phyloP scores from a whole-genome alignment of 1,284 basidiomycete species.

The Neonothopanus nambi region DNA sequence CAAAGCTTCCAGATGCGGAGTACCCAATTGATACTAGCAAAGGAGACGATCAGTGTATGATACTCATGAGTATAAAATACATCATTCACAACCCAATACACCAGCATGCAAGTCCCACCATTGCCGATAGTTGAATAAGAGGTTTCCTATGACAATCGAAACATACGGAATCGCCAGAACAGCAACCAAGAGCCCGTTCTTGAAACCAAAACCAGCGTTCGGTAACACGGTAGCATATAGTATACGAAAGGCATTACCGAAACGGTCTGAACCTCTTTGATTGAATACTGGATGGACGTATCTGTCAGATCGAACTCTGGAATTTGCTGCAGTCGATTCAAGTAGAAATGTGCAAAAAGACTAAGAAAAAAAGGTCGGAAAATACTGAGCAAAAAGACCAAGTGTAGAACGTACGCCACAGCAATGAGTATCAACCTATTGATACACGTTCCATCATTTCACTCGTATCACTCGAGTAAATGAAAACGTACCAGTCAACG shows the following conservation, averaged over 20 bases:
- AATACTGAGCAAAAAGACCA: not conserved
- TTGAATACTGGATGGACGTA: slow-evolving; percentile 21
- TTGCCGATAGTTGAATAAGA: slow-evolving; percentile 19
- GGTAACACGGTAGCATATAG: too few relatives aligned
- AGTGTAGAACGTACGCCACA: slow-evolving; percentile 3
- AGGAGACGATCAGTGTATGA: not conserved
- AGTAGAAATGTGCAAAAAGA: slow-evolving; percentile 18
- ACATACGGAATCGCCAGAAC: slow-evolving; percentile 21
- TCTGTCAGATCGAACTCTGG: slow-evolving; percentile 23
- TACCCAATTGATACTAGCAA: slow-evolving; percentile 19
- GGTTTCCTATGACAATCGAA: slow-evolving; percentile 20
- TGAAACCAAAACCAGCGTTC: not conserved
- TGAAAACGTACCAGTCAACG: slow-evolving; percentile 5
- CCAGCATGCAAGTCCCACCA: slow-evolving; percentile 26
- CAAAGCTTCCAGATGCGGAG: slow-evolving; percentile 17
- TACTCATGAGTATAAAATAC: not conserved
- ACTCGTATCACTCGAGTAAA: too few relatives aligned
- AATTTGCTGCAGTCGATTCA: slow-evolving; percentile 23
- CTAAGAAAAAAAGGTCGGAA: not conserved
- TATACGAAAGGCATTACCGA: slow-evolving; percentile 12
- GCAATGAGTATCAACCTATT: slow-evolving; percentile 2
- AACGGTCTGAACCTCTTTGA: slow-evolving; percentile 20
- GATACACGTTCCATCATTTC: not conserved
- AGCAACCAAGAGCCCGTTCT: slow-evolving; percentile 13
- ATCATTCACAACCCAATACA: slow-evolving; percentile 21